These are phyloP conservation scores for Rhynchosporium agropyri DNA, from an alignment of 2,329 filamentous ascomycete genomes.

Conservation along the genomic window DNA sequence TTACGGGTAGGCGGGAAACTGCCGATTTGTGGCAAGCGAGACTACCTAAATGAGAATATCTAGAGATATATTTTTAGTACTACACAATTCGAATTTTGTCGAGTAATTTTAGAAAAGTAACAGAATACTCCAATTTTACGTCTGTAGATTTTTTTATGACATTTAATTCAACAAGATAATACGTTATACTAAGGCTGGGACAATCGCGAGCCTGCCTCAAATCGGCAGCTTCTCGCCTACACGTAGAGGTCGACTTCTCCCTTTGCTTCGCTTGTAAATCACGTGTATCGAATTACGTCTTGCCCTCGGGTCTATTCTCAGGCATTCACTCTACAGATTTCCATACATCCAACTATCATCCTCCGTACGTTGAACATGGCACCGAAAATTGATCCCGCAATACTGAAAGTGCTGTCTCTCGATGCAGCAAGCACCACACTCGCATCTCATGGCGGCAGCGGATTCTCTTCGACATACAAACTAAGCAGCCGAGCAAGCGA, in stretches of 20 bases:
- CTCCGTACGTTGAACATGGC: constrained; percentile 42
- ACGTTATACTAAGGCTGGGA: no score
- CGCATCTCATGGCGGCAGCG: constrained; percentile 64
- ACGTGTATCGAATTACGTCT: constrained; percentile 1
- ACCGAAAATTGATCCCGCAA: constrained; percentile 61
- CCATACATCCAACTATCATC: not conserved
- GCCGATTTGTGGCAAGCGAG: no score
- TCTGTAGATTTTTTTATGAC: no score
- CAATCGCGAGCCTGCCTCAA: no score
- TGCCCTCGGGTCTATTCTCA: not conserved
- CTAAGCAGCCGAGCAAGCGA: constrained; percentile 46
- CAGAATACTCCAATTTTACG: no score
- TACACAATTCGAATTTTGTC: no score
- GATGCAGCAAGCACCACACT: constrained; percentile 58
- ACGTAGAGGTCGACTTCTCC: not conserved
- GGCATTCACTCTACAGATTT: not conserved
- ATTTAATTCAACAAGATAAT: no score
- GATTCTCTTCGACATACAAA: constrained; percentile 70
- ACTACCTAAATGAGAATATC: no score
- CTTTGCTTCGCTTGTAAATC: not conserved
- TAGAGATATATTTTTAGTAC: no score
- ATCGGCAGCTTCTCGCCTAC: no score
- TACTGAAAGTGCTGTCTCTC: constrained; percentile 62
- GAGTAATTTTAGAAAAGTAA: not conserved
- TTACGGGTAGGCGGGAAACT: no score